Evolutionary conservation across 169 alveolate genomes (phyloP).

Genomic region (Plasmodium fragile): DNA sequence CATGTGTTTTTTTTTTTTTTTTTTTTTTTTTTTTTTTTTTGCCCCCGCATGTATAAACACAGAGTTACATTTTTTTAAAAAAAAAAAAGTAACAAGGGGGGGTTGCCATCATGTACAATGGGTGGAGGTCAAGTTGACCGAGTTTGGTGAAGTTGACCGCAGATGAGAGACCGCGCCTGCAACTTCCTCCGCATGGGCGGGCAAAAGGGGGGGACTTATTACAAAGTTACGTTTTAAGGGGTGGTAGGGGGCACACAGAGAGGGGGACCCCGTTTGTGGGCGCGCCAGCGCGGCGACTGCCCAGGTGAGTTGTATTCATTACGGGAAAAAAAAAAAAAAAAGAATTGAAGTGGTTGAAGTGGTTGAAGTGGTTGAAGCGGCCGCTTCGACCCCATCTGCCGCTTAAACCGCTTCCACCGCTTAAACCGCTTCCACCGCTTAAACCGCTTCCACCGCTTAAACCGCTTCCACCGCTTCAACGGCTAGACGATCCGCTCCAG

Average conservation of each 20-base stretch:
- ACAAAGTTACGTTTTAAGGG: not conserved
- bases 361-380: too few species aligned
- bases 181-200: not conserved
- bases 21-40: too few species aligned
- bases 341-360: too few species aligned
- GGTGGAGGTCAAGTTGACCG: too few species aligned
- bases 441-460: too few species aligned
- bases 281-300: not conserved
- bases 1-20: too few species aligned
- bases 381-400: not conserved
- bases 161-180: too few species aligned
- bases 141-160: not conserved
- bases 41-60: not conserved
- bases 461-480: not conserved
- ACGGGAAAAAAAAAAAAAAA: not conserved
- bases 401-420: too few species aligned
- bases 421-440: too few species aligned
- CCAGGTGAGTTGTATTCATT: not conserved
- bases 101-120: too few species aligned
- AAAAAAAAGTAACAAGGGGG: not conserved
- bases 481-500: constrained; percentile 43
- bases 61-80: too few species aligned
- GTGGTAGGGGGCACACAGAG: too few species aligned
- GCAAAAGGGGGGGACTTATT: not conserved
- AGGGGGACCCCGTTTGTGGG: not conserved